These are phyloP conservation scores for Exophiala bonariae DNA, from an alignment of 2,329 filamentous ascomycete species.

Conservation along the genomic window DNA sequence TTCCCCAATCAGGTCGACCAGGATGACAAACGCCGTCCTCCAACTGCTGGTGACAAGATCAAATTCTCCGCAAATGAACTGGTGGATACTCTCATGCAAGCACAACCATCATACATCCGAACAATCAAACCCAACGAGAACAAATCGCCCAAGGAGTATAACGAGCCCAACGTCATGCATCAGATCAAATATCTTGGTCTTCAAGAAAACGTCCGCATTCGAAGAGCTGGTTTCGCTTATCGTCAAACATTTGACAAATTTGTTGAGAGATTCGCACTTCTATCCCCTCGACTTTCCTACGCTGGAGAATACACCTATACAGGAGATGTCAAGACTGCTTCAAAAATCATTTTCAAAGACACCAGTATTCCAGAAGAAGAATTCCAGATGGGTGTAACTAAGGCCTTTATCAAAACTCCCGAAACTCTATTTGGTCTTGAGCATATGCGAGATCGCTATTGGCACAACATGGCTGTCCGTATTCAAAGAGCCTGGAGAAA, in stretches of 20 bases:
- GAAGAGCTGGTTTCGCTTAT: conserved; percentile 93
- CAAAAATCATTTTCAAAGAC: conserved; percentile 91
- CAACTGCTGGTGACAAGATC: conserved; percentile 95
- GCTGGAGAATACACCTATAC: conserved; percentile 97
- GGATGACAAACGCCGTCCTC: conserved; percentile 90
- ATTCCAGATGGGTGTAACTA: conserved; percentile 94
- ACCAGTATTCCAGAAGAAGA: conserved; percentile 94
- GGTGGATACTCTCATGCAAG: conserved; percentile 94
- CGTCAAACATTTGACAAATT: conserved; percentile 98
- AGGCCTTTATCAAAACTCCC: conserved; percentile 97
- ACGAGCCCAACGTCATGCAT: conserved; percentile 86
- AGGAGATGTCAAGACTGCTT: conserved; percentile 81
- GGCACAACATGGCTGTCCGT: conserved; percentile 98
- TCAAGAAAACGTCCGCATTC: conserved; percentile 98
- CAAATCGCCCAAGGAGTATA: conserved; percentile 93
- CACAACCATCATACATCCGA: conserved; percentile 94
- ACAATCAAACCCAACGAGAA: conserved; percentile 99
- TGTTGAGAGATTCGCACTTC: conserved; percentile 91
- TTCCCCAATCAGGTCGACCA: conserved; percentile 94
- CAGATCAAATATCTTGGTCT: conserved; percentile 98
- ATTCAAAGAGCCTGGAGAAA: conserved; percentile 98
- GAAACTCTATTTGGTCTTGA: conserved; percentile 96
- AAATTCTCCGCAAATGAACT: conserved; percentile 91
- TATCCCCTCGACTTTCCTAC: conserved; percentile 92
- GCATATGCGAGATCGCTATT: conserved; percentile 96